phyloP scores from a whole-genome alignment of 345 rosid species.

The Eucalyptus polybractea region DNA sequence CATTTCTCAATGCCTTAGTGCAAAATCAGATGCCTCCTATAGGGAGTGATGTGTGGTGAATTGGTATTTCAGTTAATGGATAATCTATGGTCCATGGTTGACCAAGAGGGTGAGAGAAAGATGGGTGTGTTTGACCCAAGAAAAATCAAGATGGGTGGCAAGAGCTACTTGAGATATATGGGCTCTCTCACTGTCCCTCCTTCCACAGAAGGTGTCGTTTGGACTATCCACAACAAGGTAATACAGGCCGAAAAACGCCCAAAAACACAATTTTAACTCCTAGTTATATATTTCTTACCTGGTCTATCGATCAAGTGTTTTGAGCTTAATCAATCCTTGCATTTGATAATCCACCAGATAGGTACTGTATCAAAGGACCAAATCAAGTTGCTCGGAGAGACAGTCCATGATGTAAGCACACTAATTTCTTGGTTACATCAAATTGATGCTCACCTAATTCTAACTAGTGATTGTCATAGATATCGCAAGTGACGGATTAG shows the following conservation, averaged over 20 bases:
- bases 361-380: slow-evolving; percentile 29
- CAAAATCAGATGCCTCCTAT: background rate
- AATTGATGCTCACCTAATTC: background rate
- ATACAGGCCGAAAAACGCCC: background rate
- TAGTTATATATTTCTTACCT: background rate
- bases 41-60: background rate
- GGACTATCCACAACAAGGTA: slow-evolving; percentile 52
- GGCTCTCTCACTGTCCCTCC: slow-evolving; percentile 84
- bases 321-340: background rate
- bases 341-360: slow-evolving; percentile 2
- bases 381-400: slow-evolving; percentile 19
- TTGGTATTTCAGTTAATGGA: slow-evolving; percentile 8
- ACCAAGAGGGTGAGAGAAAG: slow-evolving; percentile 1
- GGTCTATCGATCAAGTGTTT: background rate
- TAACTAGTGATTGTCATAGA: too few species aligned
- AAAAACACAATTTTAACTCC: background rate
- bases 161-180: slow-evolving; percentile 38
- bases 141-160: slow-evolving; percentile 30
- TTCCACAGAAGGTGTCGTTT: slow-evolving; percentile 58
- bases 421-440: background rate
- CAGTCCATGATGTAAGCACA: slow-evolving; percentile 39
- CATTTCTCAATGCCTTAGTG: background rate
- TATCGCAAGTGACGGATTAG: background rate
- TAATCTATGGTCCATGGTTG: background rate
- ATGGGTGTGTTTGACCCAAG: slow-evolving; percentile 45